Base-by-base conservation (phyloP, 2,329 filamentous ascomycete species). In the Exophiala dermatitidis region DNA sequence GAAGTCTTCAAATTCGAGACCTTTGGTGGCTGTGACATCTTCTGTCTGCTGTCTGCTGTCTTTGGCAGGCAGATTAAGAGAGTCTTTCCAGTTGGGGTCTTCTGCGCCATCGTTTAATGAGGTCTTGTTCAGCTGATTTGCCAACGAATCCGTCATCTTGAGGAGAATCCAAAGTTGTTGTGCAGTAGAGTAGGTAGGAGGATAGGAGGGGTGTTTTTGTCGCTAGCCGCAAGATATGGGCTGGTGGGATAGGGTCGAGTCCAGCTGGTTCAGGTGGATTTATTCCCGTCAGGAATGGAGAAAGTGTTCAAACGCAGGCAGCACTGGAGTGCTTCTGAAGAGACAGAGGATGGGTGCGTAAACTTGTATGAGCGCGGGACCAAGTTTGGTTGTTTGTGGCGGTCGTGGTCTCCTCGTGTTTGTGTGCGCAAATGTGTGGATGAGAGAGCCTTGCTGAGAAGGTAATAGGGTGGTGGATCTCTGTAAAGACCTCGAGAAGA, bases 21-120 rank as follows among this genome's bases (percentile, higher is more conserved):
- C 93, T 75, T 96, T 97, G 32, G 91, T 98, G 65, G 90, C 90
- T 53, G 91, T 97, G 58, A 98, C 94, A 86, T 98, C 93, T 68
- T 77, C 74, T 52, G 74, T 77, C 63, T 77, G 74, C 57, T 72
- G 70, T 60, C 74, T 69, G 51, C 66, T 67, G 64, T 77, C 74
- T 65, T 76, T 77, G 12, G 67, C 66, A 8, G 73, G 73, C 40
- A 71, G 61, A 55, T 75, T 75, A 57, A 76, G 62, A 44, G 71
- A 67, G 46, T 73, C 69, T 60, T 72, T 75, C 68, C 72, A 74
- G 62, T 67, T 70, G 46, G 62, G 60, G 45, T 65, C 62, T 19
- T 74, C 71, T 63, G 66, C 54, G 54, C 62, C 66, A 58, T 67
- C 66, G 71, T 68, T 68, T 59, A 75, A 63, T 46, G 69, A 71